phyloP scores from a whole-genome alignment of 1,284 basidiomycete species.

The Veloboletus limbatus region DNA sequence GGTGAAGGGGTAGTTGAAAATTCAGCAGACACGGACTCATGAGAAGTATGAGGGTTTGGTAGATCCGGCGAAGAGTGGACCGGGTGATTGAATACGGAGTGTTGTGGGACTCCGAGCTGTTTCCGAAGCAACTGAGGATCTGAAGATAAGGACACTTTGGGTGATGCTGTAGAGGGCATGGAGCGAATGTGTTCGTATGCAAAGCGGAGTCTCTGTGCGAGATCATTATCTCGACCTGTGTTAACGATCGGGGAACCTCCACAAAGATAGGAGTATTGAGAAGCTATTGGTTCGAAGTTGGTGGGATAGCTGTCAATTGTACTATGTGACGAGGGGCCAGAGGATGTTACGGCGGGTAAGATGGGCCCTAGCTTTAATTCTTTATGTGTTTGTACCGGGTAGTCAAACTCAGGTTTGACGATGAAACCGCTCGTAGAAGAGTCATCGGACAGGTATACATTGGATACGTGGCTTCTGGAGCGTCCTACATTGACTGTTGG shows the following conservation, averaged over 20 bases:
- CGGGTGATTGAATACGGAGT: slow-evolving; percentile 29
- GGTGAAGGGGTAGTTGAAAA: background rate
- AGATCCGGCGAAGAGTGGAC: slow-evolving; percentile 17
- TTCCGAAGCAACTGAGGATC: slow-evolving; percentile 29
- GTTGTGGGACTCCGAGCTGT: slow-evolving; percentile 32
- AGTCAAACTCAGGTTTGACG: slow-evolving; percentile 29
- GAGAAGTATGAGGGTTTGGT: slow-evolving; percentile 25
- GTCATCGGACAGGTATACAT: slow-evolving; percentile 20
- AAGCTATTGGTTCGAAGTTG: slow-evolving; percentile 1
- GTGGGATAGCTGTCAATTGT: background rate
- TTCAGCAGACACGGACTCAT: background rate
- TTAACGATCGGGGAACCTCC: background rate
- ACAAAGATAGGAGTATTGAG: background rate
- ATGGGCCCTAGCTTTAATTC: background rate
- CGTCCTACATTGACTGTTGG: background rate
- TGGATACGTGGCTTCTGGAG: slow-evolving; percentile 16
- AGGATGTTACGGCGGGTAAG: background rate
- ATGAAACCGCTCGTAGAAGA: slow-evolving; percentile 18
- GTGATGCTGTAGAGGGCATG: slow-evolving; percentile 17
- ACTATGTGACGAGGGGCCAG: background rate
- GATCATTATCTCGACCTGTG: slow-evolving; percentile 15
- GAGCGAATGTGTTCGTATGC: slow-evolving; percentile 28
- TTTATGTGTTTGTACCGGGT: slow-evolving; percentile 2
- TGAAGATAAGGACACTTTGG: slow-evolving; percentile 15
- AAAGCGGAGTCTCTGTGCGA: slow-evolving; percentile 20